These are phyloP conservation scores for Mycosphaerella sp. DNA, from an alignment of 2,329 filamentous ascomycete species.

Conservation along the genomic window DNA sequence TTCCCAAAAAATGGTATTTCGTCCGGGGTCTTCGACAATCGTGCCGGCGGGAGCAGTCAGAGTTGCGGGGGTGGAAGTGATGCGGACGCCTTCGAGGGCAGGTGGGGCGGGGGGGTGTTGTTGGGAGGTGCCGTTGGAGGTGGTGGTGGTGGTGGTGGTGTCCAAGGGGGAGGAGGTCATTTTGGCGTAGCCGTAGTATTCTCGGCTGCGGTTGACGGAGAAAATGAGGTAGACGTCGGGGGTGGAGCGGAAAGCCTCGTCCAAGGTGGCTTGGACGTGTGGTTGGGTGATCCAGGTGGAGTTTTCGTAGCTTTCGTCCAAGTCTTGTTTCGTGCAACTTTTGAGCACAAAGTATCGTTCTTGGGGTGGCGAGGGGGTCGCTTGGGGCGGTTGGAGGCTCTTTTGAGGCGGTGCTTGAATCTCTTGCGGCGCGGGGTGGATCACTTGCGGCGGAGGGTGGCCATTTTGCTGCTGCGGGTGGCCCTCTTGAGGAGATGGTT, in stretches of 20 bases:
- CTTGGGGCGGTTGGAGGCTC: too few relatives aligned
- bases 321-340: slow-evolving; percentile 81
- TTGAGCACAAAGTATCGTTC: slow-evolving; percentile 86
- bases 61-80: slow-evolving; percentile 70
- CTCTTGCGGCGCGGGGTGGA: too few relatives aligned
- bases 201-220: slow-evolving; percentile 93
- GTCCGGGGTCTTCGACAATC: slow-evolving; percentile 84
- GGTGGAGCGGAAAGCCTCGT: slow-evolving; percentile 70
- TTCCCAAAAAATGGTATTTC: slow-evolving; percentile 96
- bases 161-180: slow-evolving; percentile 78
- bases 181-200: slow-evolving; percentile 90
- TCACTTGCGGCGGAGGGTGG: background rate
- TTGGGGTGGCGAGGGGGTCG: slow-evolving; percentile 15
- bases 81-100: slow-evolving; percentile 48
- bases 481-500: too few relatives aligned
- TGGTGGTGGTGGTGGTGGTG: too few relatives aligned
- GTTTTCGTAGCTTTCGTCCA: slow-evolving; percentile 75
- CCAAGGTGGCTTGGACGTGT: slow-evolving; percentile 77
- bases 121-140: too few relatives aligned
- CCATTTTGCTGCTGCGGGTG: too few relatives aligned
- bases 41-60: slow-evolving; percentile 70
- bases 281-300: slow-evolving; percentile 90
- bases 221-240: slow-evolving; percentile 89
- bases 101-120: too few relatives aligned
- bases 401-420: too few relatives aligned